Base-by-base conservation (phyloP, 2,329 filamentous ascomycete genomes). In the Simplicillium sp. region DNA sequence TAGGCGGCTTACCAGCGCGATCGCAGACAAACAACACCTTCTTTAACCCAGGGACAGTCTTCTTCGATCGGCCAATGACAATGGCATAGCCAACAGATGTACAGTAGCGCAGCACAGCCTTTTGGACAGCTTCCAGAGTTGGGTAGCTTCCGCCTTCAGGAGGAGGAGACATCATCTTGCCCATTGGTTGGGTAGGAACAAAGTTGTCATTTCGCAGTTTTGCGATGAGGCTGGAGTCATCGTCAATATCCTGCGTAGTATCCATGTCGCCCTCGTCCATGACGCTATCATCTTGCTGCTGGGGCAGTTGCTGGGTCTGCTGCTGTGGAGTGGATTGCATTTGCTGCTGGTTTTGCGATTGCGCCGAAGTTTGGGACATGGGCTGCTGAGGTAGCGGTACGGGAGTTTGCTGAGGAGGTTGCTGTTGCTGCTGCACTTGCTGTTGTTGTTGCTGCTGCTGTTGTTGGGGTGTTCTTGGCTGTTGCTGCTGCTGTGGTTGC, bases 11-110 rank as follows among this genome's bases (percentile, higher is more conserved):
- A 34, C 78, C 78, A 3, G 77, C 77, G 41, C 77, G 70, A 51
- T 82, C 78, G 52, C 78, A 82, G 14, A 82, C 78, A 46, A 82
- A 77, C 11, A 82, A 64, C 12, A 82, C 78, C 57, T 82, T 82
- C 54, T 82, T 82, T 46, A 82, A 52, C 1, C 78, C 78, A 7
- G 77, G 74, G 2, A 82, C 77, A 2, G 76, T 80, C 62, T 82
- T 82, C 55, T 82, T 82, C 0, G 78, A 82, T 29, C 78, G 67
- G 2, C 78, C 78, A 54, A 82, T 82, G 45, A 82, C 78, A 39
- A 82, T 79, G 7, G 78, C 78, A 55, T 82, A 82, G 36, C 78
- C 78, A 34, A 82, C 77, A 13, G 77, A 79, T 0, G 77, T 79
- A 52, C 77, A 81, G 52, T 82, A 81, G n/a, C 68, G 64, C 43